Base-by-base conservation (phyloP, 1,284 basidiomycete species). In the Tilletia setariae region DNA sequence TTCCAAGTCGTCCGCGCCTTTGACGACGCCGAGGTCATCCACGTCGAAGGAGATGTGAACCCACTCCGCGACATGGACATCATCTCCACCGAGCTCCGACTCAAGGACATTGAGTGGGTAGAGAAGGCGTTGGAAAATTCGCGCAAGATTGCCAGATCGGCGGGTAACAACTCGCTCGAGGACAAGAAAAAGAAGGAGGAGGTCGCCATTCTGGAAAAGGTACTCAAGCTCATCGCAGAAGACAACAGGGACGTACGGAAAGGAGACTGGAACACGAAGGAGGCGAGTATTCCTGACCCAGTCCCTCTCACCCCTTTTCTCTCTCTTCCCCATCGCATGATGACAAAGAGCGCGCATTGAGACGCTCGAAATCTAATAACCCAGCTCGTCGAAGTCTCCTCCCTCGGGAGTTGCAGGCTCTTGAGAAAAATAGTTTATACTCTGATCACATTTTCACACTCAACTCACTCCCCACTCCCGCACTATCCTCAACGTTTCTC, bases 101-200 rank as follows among this genome's bases (percentile, higher is more conserved):
- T 98, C 67, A 99, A 99, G 86, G 96, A 99, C 83, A 96, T 96
- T 74, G 96, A 98, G 82, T 99, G 96, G 96, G 90, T 93, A 15
- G 92, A 98, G 85, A 98, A 98, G 85, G 86, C 89, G 64, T 84
- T 97, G 43, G 95, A 98, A 0, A 85, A 70, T 21, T 61, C 76
- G 6, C 74, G 73, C 65, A 81, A 80, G 72, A 73, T 72, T 43
- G 78, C 76, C 8, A 68, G 79, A 0, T 84, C 88, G 66, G 86
- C 94, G 46, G 92, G 91, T 13, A 92, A 86, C 80, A 88, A 84
- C 68, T 91, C 89, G 80, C 86, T 99, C 76, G 94, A 93, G 0
- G 95, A 96, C 85, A 97, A 91, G 85, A 93, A 93, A 43, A 93
- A 87, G 86, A 96, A 97, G 85, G 95, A 98, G 84, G 95, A 98